phyloP scores from a whole-genome alignment of 2,329 filamentous ascomycete species.

The Lecanicillium sp. region DNA sequence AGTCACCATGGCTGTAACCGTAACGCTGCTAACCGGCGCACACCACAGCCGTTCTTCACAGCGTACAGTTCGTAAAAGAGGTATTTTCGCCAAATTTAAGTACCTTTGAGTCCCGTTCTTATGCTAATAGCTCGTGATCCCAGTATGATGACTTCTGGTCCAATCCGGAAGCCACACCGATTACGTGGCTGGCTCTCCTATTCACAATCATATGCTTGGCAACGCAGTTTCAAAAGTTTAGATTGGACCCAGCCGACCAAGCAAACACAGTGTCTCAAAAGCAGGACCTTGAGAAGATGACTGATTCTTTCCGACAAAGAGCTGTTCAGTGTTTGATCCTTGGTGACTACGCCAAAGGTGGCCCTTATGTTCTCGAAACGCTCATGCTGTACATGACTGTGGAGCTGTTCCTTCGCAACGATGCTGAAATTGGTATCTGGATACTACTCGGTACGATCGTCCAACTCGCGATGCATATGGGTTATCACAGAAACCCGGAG shows the following conservation, averaged over 20 bases:
- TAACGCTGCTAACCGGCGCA: no score
- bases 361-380: conserved; percentile 32
- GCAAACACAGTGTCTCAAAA: background rate
- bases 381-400: conserved; percentile 25
- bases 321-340: conserved; percentile 28
- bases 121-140: no score
- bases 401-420: conserved; percentile 21
- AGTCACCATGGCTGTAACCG: background rate
- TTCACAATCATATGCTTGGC: conserved; percentile 1
- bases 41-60: conserved; percentile 18
- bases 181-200: conserved; percentile 1
- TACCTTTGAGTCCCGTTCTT: no score
- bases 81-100: no score
- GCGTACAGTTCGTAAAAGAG: conserved; percentile 15
- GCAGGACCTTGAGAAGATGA: background rate
- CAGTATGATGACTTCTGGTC: conserved; percentile 1
- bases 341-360: conserved; percentile 33
- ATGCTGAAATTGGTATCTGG: conserved; percentile 26
- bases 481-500: conserved; percentile 32
- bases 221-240: background rate
- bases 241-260: background rate
- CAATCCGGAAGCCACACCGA: background rate
- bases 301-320: conserved; percentile 18
- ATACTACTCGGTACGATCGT: conserved; percentile 24
- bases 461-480: conserved; percentile 29